These are phyloP conservation scores for Corylus americana DNA, from an alignment of 306 rosid species.

Conservation along the genomic window DNA sequence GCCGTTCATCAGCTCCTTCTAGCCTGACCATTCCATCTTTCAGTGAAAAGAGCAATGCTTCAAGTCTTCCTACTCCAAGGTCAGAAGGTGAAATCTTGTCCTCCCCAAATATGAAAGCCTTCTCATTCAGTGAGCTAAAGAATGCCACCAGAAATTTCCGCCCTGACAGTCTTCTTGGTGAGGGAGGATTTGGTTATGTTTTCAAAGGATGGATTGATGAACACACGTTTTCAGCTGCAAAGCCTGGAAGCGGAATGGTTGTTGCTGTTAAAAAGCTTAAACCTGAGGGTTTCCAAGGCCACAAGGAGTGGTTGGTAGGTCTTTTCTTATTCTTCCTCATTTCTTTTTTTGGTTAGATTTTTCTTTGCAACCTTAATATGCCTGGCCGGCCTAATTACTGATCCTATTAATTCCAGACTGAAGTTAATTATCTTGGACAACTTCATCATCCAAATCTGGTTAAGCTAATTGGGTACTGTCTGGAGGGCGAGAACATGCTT, in stretches of 20 bases:
- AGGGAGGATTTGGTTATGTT: constrained; percentile 94
- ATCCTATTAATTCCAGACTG: constrained; percentile 64
- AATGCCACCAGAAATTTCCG: constrained; percentile 85
- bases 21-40: constrained; percentile 46
- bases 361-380: constrained; percentile 4
- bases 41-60: constrained; percentile 48
- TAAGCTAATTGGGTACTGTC: constrained; percentile 88
- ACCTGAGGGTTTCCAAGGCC: constrained; percentile 90
- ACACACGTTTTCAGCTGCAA: constrained; percentile 52
- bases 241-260: constrained; percentile 86
- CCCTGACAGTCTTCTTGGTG: constrained; percentile 85
- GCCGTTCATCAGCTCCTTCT: constrained; percentile 56
- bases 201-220: constrained; percentile 96
- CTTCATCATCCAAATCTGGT: constrained; percentile 88
- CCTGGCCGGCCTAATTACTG: constrained; percentile 21
- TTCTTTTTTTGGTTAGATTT: not conserved
- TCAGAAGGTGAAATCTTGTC: constrained; percentile 89
- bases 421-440: constrained; percentile 91
- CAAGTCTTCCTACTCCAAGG: constrained; percentile 75
- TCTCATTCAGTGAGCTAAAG: constrained; percentile 75
- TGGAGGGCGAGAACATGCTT: constrained; percentile 80
- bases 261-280: constrained; percentile 95
- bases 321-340: not conserved
- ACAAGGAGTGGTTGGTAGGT: constrained; percentile 95
- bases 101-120: constrained; percentile 72